Percentiles rank a stretch among this genome's conserved stretches.
phyloP scores from a whole-genome alignment of 306 rosid species.

The Quercus agrifolia region DNA sequence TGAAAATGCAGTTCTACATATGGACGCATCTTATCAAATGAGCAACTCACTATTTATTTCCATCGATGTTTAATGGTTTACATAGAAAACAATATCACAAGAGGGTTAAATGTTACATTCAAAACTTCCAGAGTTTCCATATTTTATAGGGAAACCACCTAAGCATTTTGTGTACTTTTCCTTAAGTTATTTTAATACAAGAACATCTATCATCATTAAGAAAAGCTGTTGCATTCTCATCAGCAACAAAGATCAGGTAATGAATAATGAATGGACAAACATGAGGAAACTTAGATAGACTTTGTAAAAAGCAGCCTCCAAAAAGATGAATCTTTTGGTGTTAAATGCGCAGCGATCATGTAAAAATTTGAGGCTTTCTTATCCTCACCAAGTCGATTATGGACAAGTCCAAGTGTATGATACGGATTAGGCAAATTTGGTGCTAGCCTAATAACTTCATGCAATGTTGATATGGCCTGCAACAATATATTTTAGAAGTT shows the following conservation, averaged over 20 bases:
- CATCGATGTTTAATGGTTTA: no score
- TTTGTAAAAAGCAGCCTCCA: constrained; percentile 65
- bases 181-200: constrained; percentile 2
- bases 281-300: constrained; percentile 55
- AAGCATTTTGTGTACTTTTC: no score
- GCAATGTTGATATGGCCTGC: constrained; percentile 67
- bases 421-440: constrained; percentile 77
- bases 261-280: constrained; percentile 21
- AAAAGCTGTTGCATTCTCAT: constrained; percentile 10
- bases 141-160: no score
- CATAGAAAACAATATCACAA: no score
- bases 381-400: constrained; percentile 49
- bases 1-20: no score
- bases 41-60: no score
- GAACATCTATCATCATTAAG: neutral
- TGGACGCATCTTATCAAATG: no score
- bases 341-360: constrained; percentile 79
- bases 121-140: no score
- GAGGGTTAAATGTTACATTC: no score
- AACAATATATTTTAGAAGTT: constrained; percentile 14
- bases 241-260: constrained; percentile 3
- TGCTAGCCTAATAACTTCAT: constrained; percentile 62
- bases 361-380: constrained; percentile 60
- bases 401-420: constrained; percentile 82
- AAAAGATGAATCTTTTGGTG: constrained; percentile 63